A percentile compares a stretch with the other conserved stretches of the same genome.
These are phyloP conservation scores for Paragyromitra xinjiangensis DNA, from an alignment of 495 filamentous ascomycete species.

Conservation along the genomic window DNA sequence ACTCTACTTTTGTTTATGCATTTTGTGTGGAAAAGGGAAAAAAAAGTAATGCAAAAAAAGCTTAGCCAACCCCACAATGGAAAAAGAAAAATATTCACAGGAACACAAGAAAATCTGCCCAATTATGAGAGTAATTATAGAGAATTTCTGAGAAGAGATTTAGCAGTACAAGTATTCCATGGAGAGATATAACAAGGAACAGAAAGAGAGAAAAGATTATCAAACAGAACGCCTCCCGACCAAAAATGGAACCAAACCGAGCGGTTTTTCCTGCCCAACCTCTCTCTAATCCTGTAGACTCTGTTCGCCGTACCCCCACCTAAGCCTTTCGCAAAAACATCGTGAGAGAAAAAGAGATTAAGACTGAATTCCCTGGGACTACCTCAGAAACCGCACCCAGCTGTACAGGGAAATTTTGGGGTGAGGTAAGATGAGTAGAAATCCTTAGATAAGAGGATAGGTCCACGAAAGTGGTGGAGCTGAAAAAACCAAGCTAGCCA, in stretches of 20 bases:
- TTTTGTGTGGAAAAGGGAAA: neutral
- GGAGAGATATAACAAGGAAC: neutral
- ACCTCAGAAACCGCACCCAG: neutral
- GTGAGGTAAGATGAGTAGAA: neutral
- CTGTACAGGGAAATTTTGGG: neutral
- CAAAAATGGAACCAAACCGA: conserved; percentile 23
- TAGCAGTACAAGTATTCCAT: conserved; percentile 20
- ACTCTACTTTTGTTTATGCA: neutral
- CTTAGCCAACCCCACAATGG: conserved; percentile 10
- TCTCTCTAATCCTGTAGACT: neutral
- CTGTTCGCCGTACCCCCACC: conserved; percentile 2
- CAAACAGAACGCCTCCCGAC: conserved; percentile 23
- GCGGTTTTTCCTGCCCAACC: conserved; percentile 4
- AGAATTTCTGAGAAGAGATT: conserved; percentile 17
- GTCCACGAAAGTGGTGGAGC: neutral
- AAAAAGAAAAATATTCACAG: neutral
- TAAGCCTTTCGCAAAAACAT: neutral
- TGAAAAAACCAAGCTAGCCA: neutral
- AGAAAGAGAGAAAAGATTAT: conserved; percentile 8
- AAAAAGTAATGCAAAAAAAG: conserved; percentile 27
- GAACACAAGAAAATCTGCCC: neutral
- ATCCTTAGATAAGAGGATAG: neutral
- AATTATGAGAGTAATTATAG: neutral
- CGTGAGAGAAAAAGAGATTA: neutral
- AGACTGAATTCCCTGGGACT: conserved; percentile 12